These are phyloP conservation scores for Wickerhamiella hasegawae DNA, from an alignment of 805 yeast species.

Conservation along the genomic window DNA sequence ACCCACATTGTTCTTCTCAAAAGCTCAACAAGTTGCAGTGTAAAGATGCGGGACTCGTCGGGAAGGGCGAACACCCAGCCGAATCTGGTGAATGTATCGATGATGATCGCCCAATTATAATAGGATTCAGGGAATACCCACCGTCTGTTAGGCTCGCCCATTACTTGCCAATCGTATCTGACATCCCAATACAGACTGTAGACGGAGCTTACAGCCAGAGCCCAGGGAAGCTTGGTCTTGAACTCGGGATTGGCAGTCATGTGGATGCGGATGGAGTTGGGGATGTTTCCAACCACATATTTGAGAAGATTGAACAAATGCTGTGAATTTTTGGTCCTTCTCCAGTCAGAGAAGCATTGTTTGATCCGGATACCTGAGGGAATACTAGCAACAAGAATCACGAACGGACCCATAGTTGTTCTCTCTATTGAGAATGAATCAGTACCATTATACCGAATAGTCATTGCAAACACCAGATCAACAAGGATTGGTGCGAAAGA, in stretches of 20 bases:
- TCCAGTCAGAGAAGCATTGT: conserved; percentile 67
- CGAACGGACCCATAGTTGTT: conserved; percentile 21
- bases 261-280: conserved; percentile 10
- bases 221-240: conserved; percentile 19
- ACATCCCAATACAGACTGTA: conserved; percentile 86
- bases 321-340: conserved; percentile 30
- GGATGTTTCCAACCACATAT: conserved; percentile 26
- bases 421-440: conserved; percentile 19
- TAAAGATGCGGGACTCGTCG: conserved; percentile 42
- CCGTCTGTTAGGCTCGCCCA: conserved; percentile 7
- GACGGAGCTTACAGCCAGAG: conserved; percentile 46
- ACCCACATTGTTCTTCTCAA: conserved; percentile 85
- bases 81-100: conserved; percentile 56
- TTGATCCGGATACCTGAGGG: conserved; percentile 66
- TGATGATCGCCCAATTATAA: conserved; percentile 40
- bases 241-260: conserved; percentile 5
- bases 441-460: conserved; percentile 24
- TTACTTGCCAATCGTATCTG: conserved; percentile 75
- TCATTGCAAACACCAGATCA: conserved; percentile 46
- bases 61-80: conserved; percentile 55
- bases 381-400: conserved; percentile 25
- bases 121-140: conserved; percentile 19
- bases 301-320: conserved; percentile 63
- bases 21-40: conserved; percentile 59
- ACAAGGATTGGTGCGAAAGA: conserved; percentile 65